Evolutionary conservation across 495 filamentous ascomycete species (phyloP).

Genomic region (Tetracladium setigerum): DNA sequence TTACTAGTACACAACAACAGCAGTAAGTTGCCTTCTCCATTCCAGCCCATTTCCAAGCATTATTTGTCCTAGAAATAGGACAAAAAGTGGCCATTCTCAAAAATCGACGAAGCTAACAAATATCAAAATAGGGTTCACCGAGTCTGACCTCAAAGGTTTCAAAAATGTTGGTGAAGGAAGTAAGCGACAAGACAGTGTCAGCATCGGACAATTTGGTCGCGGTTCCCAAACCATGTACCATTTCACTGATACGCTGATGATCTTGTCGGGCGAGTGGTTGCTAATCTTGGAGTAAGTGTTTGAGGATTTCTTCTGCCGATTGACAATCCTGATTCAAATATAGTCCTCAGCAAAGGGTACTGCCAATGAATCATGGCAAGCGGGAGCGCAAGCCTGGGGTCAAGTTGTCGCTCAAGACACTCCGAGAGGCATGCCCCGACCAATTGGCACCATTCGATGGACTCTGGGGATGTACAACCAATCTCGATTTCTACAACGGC

Average conservation of each 20-base stretch:
- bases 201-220: constrained; percentile 35
- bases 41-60: too few relatives aligned
- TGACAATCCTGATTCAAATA: neutral
- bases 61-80: too few relatives aligned
- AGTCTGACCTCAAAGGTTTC: constrained; percentile 31
- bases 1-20: constrained; percentile 33
- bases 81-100: too few relatives aligned
- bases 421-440: constrained; percentile 17
- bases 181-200: constrained; percentile 23
- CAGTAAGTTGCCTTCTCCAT: constrained; percentile 10
- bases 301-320: neutral
- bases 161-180: constrained; percentile 33
- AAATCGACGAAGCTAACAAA: neutral
- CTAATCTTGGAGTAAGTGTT: constrained; percentile 30
- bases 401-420: constrained; percentile 14
- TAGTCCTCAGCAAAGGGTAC: constrained; percentile 26
- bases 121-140: constrained; percentile 20
- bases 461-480: constrained; percentile 22
- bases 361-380: constrained; percentile 23
- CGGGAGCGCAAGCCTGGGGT: constrained; percentile 18
- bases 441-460: constrained; percentile 34
- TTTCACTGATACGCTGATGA: constrained; percentile 35
- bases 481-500: constrained; percentile 24
- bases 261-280: constrained; percentile 29
- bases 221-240: constrained; percentile 39